Evolutionary conservation across 2,329 filamentous ascomycete genomes (phyloP), one percentile per base, ranked within the genome.

Genomic region (Aspergillus sp.): DNA sequence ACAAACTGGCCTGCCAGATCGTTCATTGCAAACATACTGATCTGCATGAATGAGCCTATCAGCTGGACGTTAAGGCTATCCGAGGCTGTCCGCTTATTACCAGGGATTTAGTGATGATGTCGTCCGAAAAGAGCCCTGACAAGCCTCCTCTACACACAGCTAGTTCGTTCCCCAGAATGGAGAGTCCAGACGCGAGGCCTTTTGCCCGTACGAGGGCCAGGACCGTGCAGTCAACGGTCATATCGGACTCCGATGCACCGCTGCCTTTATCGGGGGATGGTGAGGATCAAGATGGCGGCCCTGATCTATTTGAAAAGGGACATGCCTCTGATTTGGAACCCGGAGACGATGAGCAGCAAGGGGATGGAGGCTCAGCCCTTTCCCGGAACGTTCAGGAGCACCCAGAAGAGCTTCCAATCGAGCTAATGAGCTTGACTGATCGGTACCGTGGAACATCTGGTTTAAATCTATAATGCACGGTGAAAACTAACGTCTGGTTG

Each of bases 321-420:
- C 55, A 59, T 29, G 63, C 67, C 9, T 55, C 60, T 28, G 65
- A 65, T 42, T 60, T 58, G 19, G 58, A 57, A 8, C 55, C 55
- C 36, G 58, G 55, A 9, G 61, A 62, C 33, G 60, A 63, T 45
- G 54, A 52, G 10, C 52, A 60, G 40, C 60, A 66, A 32, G 56
- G 56, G 32, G 59, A 64, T 30, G 60, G 66, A 41, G 57, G 56
- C n/a, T 64, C 63, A 35, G 59, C 64, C 10, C 59, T 65, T 6
- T 63, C 65, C 12, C 56, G 60, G 10, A 61, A 61, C 45, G 48
- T 73, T 8, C 73, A 85, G 3, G 79, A 87, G 52, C 83, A 87
- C 48, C 83, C 93, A 52, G 88, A 94, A 58, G 86, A 95, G 60
- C 80, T 98, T 38, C 93, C 93, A 9, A 93, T 96, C 59, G 93